Evolutionary conservation across 768 basidiomycete species (phyloP).

Genomic region (Leccinellum luteum): DNA sequence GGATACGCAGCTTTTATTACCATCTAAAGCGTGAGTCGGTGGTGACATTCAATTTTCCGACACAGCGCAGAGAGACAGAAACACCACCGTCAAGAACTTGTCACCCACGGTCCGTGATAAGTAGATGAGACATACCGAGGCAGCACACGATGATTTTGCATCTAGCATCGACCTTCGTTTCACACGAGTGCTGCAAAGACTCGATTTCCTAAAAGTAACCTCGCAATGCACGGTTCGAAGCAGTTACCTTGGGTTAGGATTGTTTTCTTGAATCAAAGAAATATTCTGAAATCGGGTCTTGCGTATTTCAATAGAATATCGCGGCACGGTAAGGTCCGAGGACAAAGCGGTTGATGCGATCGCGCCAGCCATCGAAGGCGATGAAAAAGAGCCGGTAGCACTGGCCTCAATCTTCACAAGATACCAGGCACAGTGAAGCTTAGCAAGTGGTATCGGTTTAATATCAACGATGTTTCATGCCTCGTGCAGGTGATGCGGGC

Average conservation of each 20-base stretch:
- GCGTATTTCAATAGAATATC: neutral
- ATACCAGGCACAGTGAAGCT: too few species aligned
- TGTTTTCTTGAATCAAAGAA: neutral
- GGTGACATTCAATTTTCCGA: neutral
- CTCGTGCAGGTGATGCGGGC: slow-evolving; percentile 1
- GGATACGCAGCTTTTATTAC: neutral
- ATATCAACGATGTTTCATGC: too few species aligned
- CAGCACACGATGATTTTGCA: neutral
- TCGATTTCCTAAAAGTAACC: neutral
- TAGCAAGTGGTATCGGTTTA: too few species aligned
- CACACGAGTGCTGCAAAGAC: neutral
- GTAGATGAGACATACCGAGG: neutral
- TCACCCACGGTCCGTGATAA: neutral
- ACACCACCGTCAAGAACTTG: neutral
- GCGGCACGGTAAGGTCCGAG: neutral
- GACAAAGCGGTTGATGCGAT: neutral
- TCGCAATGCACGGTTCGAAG: neutral
- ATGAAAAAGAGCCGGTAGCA: neutral
- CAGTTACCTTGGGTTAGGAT: neutral
- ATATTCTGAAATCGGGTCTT: neutral
- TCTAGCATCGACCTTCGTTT: neutral
- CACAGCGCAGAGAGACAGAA: neutral
- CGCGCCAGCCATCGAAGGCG: neutral
- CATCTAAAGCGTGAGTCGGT: neutral
- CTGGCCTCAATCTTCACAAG: too few species aligned